Evolutionary conservation across 768 basidiomycete species (phyloP), one percentile per base, ranked within the genome.

Genomic region (button mushroom (Agaricus bisporus)): DNA sequence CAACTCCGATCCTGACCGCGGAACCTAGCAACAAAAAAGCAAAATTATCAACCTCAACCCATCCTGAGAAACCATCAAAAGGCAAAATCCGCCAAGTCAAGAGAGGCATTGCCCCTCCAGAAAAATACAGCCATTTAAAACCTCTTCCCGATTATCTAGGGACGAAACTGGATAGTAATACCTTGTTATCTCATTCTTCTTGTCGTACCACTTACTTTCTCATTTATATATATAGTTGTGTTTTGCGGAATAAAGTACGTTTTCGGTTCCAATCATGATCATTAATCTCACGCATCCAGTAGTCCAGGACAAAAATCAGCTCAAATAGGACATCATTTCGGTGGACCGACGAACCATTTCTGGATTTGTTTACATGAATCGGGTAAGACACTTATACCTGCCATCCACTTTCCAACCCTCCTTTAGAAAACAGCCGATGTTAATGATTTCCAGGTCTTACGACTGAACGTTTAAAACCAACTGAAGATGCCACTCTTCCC

Each of bases 231-330:
- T n/a, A n/a, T n/a, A 92, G 89, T 92, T 20, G 59, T 91, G 12
- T 91, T 93, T 59, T 91, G 88, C 61, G 91, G 91, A 7, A 90
- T 93, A 46, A 94, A 91, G 90, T 90, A 57, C 50, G 42, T 36
- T 12, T 49, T 49, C 4, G 37, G 35, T 41, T 38, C 46, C 15
- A 3, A 1, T 4, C 4, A 32, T 1, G 32, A 32, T 14, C 5
- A 18, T 14, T 14, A 20, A 10, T 20, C 20, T 18, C 22, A 1
- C 36, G 15, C 17, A 17, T 11, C 41, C 11, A 22, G 12, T 37
- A 90, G 85, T 61, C 86, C 86, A 2, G 90, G 88, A 1, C 66
- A 76, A 57, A 76, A 71, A 63, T 91, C 89, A 0, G 83, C 86
- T 0, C 73, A 74, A 53, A 72, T 74, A 2, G 91, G 91, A 0